These are phyloP conservation scores for Trichoderma atrobrunneum DNA, from an alignment of 2,329 filamentous ascomycete species.

Conservation along the genomic window DNA sequence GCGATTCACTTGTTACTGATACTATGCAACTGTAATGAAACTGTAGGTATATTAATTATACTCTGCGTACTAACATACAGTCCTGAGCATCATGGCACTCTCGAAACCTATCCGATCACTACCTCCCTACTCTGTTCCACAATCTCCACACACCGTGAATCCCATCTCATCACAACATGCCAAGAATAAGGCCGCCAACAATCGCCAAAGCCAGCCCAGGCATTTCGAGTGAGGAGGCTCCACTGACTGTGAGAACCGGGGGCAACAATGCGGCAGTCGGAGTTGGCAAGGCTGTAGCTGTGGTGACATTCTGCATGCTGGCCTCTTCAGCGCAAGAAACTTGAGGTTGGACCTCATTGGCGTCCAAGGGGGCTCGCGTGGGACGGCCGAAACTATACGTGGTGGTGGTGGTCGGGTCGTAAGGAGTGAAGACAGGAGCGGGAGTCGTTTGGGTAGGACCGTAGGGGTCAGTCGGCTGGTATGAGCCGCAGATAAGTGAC, in stretches of 20 bases:
- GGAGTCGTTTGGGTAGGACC: conserved; percentile 26
- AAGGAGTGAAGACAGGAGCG: conserved; percentile 26
- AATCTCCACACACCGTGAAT: not conserved
- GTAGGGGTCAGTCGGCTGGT: conserved; percentile 39
- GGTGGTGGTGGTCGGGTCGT: conserved; percentile 33
- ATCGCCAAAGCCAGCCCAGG: conserved; percentile 28
- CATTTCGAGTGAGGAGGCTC: conserved; percentile 28
- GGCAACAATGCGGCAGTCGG: not conserved
- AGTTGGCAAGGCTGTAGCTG: not conserved
- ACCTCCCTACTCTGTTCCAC: not conserved
- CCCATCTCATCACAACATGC: conserved; percentile 26
- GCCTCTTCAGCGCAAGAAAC: not conserved
- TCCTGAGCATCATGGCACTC: not conserved
- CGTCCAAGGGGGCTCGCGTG: not conserved
- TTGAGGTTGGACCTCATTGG: not conserved
- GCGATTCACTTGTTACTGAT: not conserved
- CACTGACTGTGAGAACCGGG: conserved; percentile 21
- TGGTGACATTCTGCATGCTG: not conserved
- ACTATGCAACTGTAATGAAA: not conserved
- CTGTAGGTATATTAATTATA: not conserved
- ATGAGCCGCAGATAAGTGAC: conserved; percentile 34
- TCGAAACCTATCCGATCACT: not conserved
- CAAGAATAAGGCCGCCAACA: conserved; percentile 31
- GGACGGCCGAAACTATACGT: conserved; percentile 21
- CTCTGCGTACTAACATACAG: not conserved